Evolutionary conservation across 2,329 filamentous ascomycete genomes (phyloP).

Genomic region (Colletotrichum cereale): DNA sequence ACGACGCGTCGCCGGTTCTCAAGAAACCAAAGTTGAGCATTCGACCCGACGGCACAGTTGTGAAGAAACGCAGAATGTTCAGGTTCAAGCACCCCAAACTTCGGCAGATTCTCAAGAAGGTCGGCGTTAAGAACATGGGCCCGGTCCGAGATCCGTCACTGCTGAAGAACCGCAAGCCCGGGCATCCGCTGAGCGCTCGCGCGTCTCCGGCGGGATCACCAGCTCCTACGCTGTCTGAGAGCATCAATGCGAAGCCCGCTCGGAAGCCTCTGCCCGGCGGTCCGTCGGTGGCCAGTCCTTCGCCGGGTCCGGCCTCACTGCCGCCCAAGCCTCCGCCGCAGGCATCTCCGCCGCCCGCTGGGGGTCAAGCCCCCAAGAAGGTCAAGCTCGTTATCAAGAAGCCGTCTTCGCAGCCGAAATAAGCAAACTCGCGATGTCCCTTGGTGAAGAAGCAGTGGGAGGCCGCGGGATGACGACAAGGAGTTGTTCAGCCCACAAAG

Average conservation of each 20-base stretch:
- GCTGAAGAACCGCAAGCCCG: slow-evolving; percentile 33
- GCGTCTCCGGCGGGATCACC: slow-evolving; percentile 47
- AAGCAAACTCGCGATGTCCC: neutral
- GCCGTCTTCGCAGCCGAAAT: slow-evolving; percentile 27
- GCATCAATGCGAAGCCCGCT: slow-evolving; percentile 50
- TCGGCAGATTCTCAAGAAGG: slow-evolving; percentile 48
- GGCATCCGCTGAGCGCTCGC: slow-evolving; percentile 29
- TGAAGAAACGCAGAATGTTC: slow-evolving; percentile 51
- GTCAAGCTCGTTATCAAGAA: slow-evolving; percentile 42
- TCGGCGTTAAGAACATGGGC: slow-evolving; percentile 22
- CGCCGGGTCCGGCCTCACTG: slow-evolving; percentile 15
- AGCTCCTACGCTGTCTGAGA: slow-evolving; percentile 43
- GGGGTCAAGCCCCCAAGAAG: slow-evolving; percentile 38
- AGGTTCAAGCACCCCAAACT: slow-evolving; percentile 53
- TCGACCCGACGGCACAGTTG: slow-evolving; percentile 44
- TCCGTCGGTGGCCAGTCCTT: slow-evolving; percentile 30
- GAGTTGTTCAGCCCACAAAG: neutral
- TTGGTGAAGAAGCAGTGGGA: neutral
- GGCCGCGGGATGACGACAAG: neutral
- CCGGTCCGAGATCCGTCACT: slow-evolving; percentile 27
- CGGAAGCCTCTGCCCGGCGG: slow-evolving; percentile 50
- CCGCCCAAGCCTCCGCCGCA: slow-evolving; percentile 33
- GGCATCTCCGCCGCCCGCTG: slow-evolving; percentile 25
- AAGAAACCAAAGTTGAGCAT: slow-evolving; percentile 54
- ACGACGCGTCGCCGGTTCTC: slow-evolving; percentile 50